Conservation (phyloP, 441 rosid species). For the Euphorbia corollata region DNA sequence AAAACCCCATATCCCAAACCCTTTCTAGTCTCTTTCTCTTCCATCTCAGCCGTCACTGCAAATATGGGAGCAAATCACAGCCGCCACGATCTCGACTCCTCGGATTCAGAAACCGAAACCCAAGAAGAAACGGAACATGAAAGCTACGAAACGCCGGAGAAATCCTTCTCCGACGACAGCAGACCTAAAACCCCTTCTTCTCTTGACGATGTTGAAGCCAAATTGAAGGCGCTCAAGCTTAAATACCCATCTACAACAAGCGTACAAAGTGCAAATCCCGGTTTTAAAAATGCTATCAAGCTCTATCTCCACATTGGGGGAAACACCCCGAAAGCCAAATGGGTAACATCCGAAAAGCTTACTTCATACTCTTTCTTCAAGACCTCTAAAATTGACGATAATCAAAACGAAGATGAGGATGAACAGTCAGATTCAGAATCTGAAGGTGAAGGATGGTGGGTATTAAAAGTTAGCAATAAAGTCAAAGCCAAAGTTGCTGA, state of each 20-base stretch:
- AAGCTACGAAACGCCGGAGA: conserved; percentile 44
- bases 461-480: conserved; percentile 62
- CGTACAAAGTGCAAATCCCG: conserved; percentile 22
- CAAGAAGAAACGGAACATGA: conserved; percentile 39
- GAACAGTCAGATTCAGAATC: conserved; percentile 27
- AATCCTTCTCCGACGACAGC: conserved; percentile 30
- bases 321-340: conserved; percentile 84
- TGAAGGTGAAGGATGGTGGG: conserved; percentile 56
- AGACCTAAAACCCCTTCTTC: conserved; percentile 51
- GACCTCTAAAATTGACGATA: conserved; percentile 28
- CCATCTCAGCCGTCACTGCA: no score
- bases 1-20: no score
- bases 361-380: conserved; percentile 54
- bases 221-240: conserved; percentile 63
- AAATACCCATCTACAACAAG: conserved; percentile 49
- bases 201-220: conserved; percentile 69
- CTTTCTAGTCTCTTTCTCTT: no score
- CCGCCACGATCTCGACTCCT: conserved; percentile 64
- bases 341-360: conserved; percentile 70
- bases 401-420: conserved; percentile 30
- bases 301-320: conserved; percentile 77
- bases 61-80: conserved; percentile 74
- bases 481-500: conserved; percentile 51
- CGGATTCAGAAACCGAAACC: conserved; percentile 58
- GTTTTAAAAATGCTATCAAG: conserved; percentile 49